phyloP scores from a whole-genome alignment of 306 rosid species.

The Argentina anserina region DNA sequence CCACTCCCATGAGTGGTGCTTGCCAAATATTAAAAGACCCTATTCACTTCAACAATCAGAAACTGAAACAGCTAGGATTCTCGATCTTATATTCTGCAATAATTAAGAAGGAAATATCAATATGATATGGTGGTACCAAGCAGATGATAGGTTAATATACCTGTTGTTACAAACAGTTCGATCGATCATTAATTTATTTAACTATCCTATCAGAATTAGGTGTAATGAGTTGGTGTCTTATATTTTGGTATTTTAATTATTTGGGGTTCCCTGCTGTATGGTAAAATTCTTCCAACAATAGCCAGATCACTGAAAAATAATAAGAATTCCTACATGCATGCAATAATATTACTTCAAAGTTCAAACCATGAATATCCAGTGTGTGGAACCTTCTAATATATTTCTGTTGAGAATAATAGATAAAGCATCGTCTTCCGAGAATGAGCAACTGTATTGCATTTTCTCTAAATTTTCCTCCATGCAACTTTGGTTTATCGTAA shows the following conservation, averaged over 20 bases:
- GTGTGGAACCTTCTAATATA: no score
- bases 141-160: not conserved
- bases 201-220: not conserved
- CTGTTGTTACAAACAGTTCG: not conserved
- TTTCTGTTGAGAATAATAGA: no score
- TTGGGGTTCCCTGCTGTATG: not conserved
- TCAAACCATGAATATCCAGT: no score
- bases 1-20: not conserved
- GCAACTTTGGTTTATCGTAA: no score
- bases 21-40: not conserved
- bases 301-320: not conserved
- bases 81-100: not conserved
- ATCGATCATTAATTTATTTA: not conserved
- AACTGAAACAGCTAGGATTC: not conserved
- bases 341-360: no score
- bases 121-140: not conserved
- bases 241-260: not conserved
- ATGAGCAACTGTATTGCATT: no score
- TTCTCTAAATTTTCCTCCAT: no score
- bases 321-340: no score
- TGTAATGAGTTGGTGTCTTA: not conserved
- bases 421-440: no score
- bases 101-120: no score
- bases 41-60: not conserved
- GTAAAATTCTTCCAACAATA: not conserved